These are phyloP conservation scores for Curvularia sp. DNA, from an alignment of 2,329 filamentous ascomycete genomes.

Conservation along the genomic window DNA sequence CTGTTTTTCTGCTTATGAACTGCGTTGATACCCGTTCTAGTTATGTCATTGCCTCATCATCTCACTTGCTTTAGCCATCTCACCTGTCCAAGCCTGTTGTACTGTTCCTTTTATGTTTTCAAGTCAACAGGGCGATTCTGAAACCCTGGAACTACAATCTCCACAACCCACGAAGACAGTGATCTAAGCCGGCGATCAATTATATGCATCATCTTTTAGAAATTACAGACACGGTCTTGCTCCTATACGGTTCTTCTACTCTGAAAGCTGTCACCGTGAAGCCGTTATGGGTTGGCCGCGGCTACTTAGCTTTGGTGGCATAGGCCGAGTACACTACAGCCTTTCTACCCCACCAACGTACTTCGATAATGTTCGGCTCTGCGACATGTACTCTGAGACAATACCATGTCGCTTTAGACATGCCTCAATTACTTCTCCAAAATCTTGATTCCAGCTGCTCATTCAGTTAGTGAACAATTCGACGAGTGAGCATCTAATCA, in stretches of 20 bases:
- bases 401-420: background rate
- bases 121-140: background rate
- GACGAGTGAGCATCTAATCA: background rate
- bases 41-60: background rate
- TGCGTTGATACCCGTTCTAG: constrained; percentile 20
- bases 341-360: background rate
- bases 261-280: background rate
- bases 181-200: background rate
- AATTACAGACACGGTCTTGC: background rate
- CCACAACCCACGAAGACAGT: background rate
- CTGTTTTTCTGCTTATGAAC: constrained; percentile 2
- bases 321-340: background rate
- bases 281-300: background rate
- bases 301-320: background rate
- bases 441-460: background rate
- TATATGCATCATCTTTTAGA: background rate
- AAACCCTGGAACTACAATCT: background rate
- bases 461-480: background rate
- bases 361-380: background rate
- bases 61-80: background rate
- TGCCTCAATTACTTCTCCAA: background rate
- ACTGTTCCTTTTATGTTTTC: background rate
- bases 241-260: background rate
- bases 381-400: background rate
- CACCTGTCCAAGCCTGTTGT: background rate